Conservation (phyloP, 495 filamentous ascomycete genomes). For the Podospora conica region DNA sequence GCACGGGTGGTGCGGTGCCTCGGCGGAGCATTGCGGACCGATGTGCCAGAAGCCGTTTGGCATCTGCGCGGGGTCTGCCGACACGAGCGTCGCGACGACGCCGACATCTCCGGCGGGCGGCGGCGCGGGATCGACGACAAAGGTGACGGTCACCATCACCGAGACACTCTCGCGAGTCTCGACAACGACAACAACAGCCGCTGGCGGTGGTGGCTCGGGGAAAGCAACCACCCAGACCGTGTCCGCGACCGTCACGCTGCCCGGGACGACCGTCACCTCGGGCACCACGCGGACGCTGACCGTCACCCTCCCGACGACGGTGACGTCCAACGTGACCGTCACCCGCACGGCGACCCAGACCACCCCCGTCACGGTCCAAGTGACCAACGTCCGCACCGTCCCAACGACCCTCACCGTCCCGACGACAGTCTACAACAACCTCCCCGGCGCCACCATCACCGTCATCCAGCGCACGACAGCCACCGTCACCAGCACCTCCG, state of each 20-base stretch:
- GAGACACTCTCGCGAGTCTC: neutral
- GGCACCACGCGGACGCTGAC: neutral
- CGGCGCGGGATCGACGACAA: neutral
- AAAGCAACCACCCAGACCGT: neutral
- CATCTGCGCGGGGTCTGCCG: conserved; percentile 1
- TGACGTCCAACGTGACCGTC: neutral
- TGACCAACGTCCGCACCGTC: neutral
- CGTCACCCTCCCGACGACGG: neutral
- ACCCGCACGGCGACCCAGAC: neutral
- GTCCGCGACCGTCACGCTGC: neutral
- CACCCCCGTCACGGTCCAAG: neutral
- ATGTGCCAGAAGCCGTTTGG: conserved; percentile 7
- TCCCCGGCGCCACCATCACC: conserved; percentile 1
- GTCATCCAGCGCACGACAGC: conserved; percentile 3
- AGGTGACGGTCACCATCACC: conserved; percentile 2
- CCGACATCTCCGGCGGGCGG: neutral
- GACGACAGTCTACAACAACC: neutral
- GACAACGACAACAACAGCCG: neutral
- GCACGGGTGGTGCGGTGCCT: conserved; percentile 8
- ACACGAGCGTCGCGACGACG: neutral
- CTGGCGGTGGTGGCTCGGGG: neutral
- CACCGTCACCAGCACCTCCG: neutral
- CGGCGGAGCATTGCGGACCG: conserved; percentile 5
- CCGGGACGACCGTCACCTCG: neutral
- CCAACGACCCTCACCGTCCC: neutral